Evolutionary conservation across 805 yeast genomes (phyloP).

Genomic region (Suhomyces prunicola): DNA sequence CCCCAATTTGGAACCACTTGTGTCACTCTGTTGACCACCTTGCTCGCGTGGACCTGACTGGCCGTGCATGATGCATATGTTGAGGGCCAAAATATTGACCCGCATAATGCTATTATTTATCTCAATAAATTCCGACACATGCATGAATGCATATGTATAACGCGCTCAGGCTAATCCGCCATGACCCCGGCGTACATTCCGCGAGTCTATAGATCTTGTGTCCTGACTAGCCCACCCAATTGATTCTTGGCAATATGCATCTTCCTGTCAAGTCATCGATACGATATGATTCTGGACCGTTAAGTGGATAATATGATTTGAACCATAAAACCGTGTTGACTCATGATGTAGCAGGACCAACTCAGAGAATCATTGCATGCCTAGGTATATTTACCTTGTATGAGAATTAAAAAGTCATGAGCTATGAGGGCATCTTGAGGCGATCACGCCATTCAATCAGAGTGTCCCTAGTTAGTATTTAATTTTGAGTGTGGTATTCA

Average conservation of each 20-base stretch:
- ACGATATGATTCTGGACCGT: too few species aligned
- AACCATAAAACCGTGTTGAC: too few species aligned
- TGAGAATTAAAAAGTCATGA: too few species aligned
- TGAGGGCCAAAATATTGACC: neutral
- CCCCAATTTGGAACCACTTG: neutral
- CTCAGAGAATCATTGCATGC: too few species aligned
- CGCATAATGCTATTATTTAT: neutral
- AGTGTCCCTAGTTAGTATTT: too few species aligned
- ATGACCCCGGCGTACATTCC: neutral
- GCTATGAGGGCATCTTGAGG: too few species aligned
- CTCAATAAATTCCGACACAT: neutral
- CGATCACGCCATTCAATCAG: too few species aligned
- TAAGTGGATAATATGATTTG: too few species aligned
- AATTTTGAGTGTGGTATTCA: too few species aligned
- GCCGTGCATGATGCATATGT: neutral
- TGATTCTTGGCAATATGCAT: neutral
- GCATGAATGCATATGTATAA: neutral
- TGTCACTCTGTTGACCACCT: neutral
- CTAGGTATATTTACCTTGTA: too few species aligned
- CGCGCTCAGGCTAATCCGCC: neutral
- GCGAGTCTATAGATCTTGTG: neutral
- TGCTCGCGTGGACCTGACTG: neutral
- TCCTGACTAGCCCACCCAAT: neutral
- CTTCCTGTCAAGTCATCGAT: neutral
- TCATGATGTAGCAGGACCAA: too few species aligned